Evolutionary conservation across 768 basidiomycete genomes (phyloP).

Genomic region (Crassisporium funariophilum): DNA sequence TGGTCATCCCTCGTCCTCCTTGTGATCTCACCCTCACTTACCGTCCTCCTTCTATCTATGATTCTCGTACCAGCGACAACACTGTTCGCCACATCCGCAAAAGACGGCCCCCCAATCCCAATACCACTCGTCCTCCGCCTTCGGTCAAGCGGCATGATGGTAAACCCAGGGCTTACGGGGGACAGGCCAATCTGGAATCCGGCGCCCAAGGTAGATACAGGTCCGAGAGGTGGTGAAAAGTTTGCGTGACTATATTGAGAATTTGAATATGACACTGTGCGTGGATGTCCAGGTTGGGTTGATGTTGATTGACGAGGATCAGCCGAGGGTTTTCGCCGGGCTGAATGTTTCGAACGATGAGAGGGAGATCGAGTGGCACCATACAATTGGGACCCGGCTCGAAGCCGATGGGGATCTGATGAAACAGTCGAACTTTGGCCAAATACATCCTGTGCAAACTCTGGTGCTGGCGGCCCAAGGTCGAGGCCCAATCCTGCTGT

Average conservation of each 20-base stretch:
- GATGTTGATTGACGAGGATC: slow-evolving; percentile 16
- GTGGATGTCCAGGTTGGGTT: slow-evolving; percentile 17
- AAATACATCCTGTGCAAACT: background rate
- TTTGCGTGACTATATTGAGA: slow-evolving; percentile 15
- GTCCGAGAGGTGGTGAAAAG: slow-evolving; percentile 35
- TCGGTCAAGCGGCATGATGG: slow-evolving; percentile 58
- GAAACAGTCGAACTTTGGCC: slow-evolving; percentile 11
- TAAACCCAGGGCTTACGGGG: slow-evolving; percentile 77
- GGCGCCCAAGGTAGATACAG: slow-evolving; percentile 40
- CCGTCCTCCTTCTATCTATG: slow-evolving; percentile 43
- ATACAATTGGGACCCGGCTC: slow-evolving; percentile 18
- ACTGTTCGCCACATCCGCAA: slow-evolving; percentile 34
- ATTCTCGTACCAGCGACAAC: slow-evolving; percentile 17
- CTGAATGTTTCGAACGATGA: slow-evolving; percentile 3
- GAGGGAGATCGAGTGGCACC: slow-evolving; percentile 16
- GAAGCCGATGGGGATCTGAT: slow-evolving; percentile 7
- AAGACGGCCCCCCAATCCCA: slow-evolving; percentile 20
- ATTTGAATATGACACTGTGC: slow-evolving; percentile 23
- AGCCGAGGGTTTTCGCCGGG: slow-evolving; percentile 3
- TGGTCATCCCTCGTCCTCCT: slow-evolving; percentile 1
- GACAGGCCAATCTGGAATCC: slow-evolving; percentile 80
- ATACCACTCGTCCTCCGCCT: slow-evolving; percentile 42
- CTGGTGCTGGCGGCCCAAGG: slow-evolving; percentile 2
- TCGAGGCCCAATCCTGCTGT: slow-evolving; percentile 8
- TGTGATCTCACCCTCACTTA: slow-evolving; percentile 46